Percentiles rank a stretch among this genome's conserved stretches.
Conservation (phyloP, 2,329 filamentous ascomycete species). For the Botryotinia convoluta region DNA sequence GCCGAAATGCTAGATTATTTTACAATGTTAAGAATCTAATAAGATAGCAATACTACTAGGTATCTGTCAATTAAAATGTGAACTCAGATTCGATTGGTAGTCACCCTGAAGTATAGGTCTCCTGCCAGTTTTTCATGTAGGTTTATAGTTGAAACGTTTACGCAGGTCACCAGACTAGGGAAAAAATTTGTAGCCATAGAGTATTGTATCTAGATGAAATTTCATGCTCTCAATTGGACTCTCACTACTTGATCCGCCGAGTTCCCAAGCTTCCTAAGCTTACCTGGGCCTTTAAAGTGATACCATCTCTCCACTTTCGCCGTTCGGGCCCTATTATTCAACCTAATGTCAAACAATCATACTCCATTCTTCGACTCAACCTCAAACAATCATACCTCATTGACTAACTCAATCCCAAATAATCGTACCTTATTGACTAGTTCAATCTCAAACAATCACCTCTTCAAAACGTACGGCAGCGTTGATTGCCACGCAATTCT, state of each 20-base stretch:
- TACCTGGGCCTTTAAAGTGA: not conserved
- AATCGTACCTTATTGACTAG: not conserved
- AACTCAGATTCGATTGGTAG: not conserved
- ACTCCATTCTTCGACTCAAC: not conserved
- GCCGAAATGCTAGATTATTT: not conserved
- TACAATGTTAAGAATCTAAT: too few relatives aligned
- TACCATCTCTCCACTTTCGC: not conserved
- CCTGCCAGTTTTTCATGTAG: not conserved
- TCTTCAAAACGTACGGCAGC: not conserved
- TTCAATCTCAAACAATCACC: not conserved
- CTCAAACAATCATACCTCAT: too few relatives aligned
- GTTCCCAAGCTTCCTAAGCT: not conserved
- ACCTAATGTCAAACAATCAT: not conserved
- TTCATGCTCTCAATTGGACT: not conserved
- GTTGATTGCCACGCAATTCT: not conserved
- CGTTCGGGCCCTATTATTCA: not conserved
- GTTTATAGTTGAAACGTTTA: not conserved
- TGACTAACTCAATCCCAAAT: too few relatives aligned
- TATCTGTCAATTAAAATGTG: not conserved
- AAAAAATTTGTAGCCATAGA: not conserved
- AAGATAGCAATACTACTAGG: not conserved
- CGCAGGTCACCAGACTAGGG: not conserved
- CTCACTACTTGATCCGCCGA: not conserved
- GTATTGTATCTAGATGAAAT: not conserved
- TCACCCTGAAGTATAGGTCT: not conserved